These are phyloP conservation scores for Fusarium praegraminearum DNA, from an alignment of 2,329 filamentous ascomycete species.

Conservation along the genomic window DNA sequence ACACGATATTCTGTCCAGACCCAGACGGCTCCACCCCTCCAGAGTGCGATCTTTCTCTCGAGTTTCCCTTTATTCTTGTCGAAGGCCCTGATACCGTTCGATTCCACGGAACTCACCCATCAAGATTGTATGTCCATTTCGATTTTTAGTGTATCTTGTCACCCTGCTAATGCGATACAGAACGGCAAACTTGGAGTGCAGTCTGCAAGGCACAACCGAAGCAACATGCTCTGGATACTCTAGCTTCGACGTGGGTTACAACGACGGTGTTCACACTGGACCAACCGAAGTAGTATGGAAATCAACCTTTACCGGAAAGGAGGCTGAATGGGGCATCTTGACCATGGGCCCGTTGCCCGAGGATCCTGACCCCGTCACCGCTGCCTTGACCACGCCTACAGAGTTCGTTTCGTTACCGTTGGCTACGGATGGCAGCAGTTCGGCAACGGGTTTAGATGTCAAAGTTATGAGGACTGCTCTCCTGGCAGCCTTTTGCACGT, in stretches of 20 bases:
- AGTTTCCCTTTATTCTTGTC: slow-evolving; percentile 61
- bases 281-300: slow-evolving; percentile 61
- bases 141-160: neutral
- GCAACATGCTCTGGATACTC: slow-evolving; percentile 64
- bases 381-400: slow-evolving; percentile 36
- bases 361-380: slow-evolving; percentile 46
- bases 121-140: slow-evolving; percentile 54
- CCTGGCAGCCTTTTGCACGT: slow-evolving; percentile 6
- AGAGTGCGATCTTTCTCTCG: slow-evolving; percentile 59
- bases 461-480: slow-evolving; percentile 1
- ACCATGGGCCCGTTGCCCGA: slow-evolving; percentile 57
- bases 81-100: slow-evolving; percentile 60
- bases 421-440: slow-evolving; percentile 27
- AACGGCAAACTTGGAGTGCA: slow-evolving; percentile 59
- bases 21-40: slow-evolving; percentile 55
- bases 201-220: slow-evolving; percentile 56
- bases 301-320: slow-evolving; percentile 56
- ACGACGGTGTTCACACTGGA: slow-evolving; percentile 55
- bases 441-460: neutral
- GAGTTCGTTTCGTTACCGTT: slow-evolving; percentile 33
- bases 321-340: slow-evolving; percentile 60
- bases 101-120: slow-evolving; percentile 59
- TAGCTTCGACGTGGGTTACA: slow-evolving; percentile 56
- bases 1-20: slow-evolving; percentile 63
- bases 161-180: slow-evolving; percentile 46